Percentiles rank a stretch among this genome's conserved stretches.
Conservation (phyloP, 148 eudicot species). For the Rhododendron vialii region DNA sequence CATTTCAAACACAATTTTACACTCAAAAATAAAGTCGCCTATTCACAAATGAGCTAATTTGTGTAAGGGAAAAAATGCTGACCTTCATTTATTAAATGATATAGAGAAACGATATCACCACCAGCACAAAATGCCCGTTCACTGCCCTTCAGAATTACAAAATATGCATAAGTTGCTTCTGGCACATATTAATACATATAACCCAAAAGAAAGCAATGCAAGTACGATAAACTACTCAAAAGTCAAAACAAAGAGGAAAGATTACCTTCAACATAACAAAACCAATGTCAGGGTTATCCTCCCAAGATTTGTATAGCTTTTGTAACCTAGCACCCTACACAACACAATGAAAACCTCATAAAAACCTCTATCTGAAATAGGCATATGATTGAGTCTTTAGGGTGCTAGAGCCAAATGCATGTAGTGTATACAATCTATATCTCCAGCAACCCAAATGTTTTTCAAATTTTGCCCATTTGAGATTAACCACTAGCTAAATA, state of each 20-base stretch:
- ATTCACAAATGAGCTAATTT: background rate
- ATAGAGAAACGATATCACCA: slow-evolving; percentile 69
- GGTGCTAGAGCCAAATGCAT: background rate
- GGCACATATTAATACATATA: background rate
- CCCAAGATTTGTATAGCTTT: slow-evolving; percentile 69
- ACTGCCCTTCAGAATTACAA: slow-evolving; percentile 57
- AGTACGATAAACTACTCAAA: background rate
- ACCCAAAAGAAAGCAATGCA: background rate
- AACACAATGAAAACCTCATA: background rate
- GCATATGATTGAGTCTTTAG: background rate
- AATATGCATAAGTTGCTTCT: slow-evolving; percentile 16
- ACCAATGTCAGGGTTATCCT: slow-evolving; percentile 59
- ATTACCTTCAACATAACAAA: slow-evolving; percentile 77
- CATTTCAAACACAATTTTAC: background rate
- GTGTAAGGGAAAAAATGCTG: background rate
- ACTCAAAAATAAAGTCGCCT: background rate
- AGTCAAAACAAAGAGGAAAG: background rate
- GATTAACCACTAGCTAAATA: background rate
- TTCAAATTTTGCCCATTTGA: background rate
- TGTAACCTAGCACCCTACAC: slow-evolving; percentile 61
- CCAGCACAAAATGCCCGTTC: slow-evolving; percentile 95
- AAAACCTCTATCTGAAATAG: background rate
- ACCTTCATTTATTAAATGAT: slow-evolving; percentile 56
- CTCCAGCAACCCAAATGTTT: background rate
- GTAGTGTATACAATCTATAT: background rate